These are phyloP conservation scores for Hylodesmum podocarpum DNA, from an alignment of 306 rosid species.

Conservation along the genomic window DNA sequence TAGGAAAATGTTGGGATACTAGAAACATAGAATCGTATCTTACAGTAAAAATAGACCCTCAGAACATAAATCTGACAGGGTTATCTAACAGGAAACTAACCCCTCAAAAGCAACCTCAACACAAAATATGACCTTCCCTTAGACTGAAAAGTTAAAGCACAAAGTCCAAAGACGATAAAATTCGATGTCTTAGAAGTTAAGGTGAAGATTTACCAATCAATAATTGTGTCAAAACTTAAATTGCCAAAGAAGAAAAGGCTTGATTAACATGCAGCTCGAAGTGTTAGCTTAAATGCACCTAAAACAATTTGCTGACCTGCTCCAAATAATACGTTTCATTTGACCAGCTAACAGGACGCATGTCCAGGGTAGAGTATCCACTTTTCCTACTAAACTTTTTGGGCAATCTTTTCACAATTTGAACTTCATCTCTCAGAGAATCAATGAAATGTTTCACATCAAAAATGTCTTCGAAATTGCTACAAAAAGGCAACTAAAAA, in stretches of 20 bases:
- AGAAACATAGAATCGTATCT: neutral
- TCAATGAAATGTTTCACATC: conserved; percentile 77
- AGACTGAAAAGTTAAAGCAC: neutral
- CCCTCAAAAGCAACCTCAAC: conserved; percentile 8
- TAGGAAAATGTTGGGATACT: neutral
- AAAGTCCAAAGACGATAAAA: neutral
- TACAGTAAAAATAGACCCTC: neutral
- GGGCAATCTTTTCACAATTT: conserved; percentile 78
- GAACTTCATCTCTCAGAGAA: conserved; percentile 81
- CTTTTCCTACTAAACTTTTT: conserved; percentile 57
- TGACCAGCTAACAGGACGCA: conserved; percentile 96
- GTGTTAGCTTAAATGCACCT: neutral
- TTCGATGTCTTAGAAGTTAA: neutral
- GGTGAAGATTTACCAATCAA: conserved; percentile 4
- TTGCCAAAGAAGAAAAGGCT: neutral
- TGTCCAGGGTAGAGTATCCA: conserved; percentile 48
- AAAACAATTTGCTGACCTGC: conserved; percentile 56
- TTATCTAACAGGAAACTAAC: neutral
- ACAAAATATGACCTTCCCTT: neutral
- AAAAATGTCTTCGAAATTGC: conserved; percentile 83
- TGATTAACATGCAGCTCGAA: neutral
- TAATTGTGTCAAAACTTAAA: conserved; percentile 5
- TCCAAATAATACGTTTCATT: conserved; percentile 70
- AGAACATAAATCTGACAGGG: neutral
- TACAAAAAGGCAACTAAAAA: conserved; percentile 37